Percentiles rank a stretch among this genome's conserved stretches.
Evolutionary conservation across 768 basidiomycete genomes (phyloP).

Genomic region (Lyophyllum decastes): DNA sequence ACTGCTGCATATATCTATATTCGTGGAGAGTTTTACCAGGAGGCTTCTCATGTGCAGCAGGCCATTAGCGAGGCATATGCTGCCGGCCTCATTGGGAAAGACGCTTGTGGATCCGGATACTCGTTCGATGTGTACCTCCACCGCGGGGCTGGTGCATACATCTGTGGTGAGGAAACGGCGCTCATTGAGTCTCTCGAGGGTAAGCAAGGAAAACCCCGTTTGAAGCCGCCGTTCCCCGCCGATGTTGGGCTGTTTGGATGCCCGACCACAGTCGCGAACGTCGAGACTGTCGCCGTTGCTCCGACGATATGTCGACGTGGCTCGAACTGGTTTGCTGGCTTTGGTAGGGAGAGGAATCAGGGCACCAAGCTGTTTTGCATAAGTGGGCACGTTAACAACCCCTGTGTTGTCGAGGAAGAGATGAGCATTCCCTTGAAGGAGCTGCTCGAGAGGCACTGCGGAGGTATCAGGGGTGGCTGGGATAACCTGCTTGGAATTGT

Average conservation of each 20-base stretch:
- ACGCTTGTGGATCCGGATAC: constrained; percentile 92
- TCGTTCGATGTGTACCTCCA: constrained; percentile 98
- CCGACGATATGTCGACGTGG: constrained; percentile 95
- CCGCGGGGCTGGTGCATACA: constrained; percentile 97
- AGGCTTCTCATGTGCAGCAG: constrained; percentile 91
- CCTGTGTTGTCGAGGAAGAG: constrained; percentile 97
- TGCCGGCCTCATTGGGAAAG: constrained; percentile 83
- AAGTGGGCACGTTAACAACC: constrained; percentile 97
- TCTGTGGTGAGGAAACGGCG: constrained; percentile 98
- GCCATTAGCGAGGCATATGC: constrained; percentile 96
- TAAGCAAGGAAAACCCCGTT: constrained; percentile 95
- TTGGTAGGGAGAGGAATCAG: constrained; percentile 90
- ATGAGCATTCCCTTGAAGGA: constrained; percentile 97
- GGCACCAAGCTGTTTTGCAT: constrained; percentile 98
- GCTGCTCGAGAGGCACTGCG: constrained; percentile 94
- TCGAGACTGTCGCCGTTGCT: constrained; percentile 97
- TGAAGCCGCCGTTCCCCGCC: constrained; percentile 99
- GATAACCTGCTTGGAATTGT: constrained; percentile 96
- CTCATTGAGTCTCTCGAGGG: constrained; percentile 97
- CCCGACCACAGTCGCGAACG: constrained; percentile 96
- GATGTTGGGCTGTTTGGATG: constrained; percentile 98
- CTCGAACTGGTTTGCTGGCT: constrained; percentile 86
- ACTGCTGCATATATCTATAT: constrained; percentile 99
- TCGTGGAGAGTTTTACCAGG: constrained; percentile 97
- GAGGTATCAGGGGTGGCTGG: constrained; percentile 94